Base-by-base conservation (phyloP, 164 flowering plant species). In the Annona squamosa region DNA sequence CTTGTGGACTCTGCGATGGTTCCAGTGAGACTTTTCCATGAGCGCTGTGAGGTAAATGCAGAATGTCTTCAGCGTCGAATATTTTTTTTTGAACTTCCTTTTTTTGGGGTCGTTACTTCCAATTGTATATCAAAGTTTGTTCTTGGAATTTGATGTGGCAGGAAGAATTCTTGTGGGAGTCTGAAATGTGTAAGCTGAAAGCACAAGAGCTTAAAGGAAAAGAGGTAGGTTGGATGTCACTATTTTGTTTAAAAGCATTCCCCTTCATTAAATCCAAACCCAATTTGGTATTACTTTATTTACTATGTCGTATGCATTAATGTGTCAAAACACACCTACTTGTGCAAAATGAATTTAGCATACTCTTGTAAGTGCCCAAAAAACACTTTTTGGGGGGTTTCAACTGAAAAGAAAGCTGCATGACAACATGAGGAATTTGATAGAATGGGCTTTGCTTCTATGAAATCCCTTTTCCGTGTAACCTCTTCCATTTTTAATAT, bases 81-180 rank as follows among this genome's bases (percentile, higher is more conserved):
- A 37, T 44, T 48, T 47, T 48, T 5, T 7, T 44, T n/a, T 3
- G 17, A 52, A 46, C 59, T 41, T 41, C 37, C 37, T 52, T 26
- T 69, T n/a, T 62, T 70, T 57, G 48, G 75, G 44, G 42, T 26
- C 7, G 45, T 63, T 26, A 46, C 7, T 46, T 63, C 44, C 47
- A 12, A 61, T 66, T 62, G 13, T 61, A 19, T 5, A 18, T 66
- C 18, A 68, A 68, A 3, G 17, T 37, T 68, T 45, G 3, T 17
- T n/a, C 10, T n/a, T 46, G 41, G 42, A 63, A 63, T 63, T 44
- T 37, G 63, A 44, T 73, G 44, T 66, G 46, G 12, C 74, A 96
- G 99, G 99, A 96, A 82, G 99, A 96, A 74, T 96, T 96, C 79
- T 79, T 96, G 19, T 90, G 93, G 94, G 97, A 96, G 79, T 87